Base-by-base conservation (phyloP, 139 green algal species). In the Chlamydomonas schloesseri region DNA sequence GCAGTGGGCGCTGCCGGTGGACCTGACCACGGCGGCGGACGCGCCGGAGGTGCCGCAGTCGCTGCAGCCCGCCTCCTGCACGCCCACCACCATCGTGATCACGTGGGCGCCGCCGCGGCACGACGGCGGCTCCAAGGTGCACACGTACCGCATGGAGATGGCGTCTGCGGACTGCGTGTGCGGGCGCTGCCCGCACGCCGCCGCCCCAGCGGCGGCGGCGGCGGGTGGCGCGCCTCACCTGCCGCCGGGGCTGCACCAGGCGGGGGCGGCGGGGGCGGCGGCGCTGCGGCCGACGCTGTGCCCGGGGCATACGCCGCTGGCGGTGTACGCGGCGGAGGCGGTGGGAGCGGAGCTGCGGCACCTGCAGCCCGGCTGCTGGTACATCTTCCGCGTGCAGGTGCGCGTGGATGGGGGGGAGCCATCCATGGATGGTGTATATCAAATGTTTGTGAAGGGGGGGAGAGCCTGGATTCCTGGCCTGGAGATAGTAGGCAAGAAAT, bases 111-210 rank as follows among this genome's bases (percentile, higher is more conserved):
- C 86, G 4, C 92, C 94, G 3, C 57, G 36, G 8, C 91, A 95
- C 80, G 91, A 97, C 71, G 94, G 94, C 33, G 94, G 94, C 65
- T 36, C 81, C 4, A 65, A 81, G 6, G 73, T 97, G 14, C 89
- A 57, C 21, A 42, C 37, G 62, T 96, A 95, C 89, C 81, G 88
- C 1, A 79, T 96, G 70, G 92, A 95, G 82, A 89, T 94, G 83
- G 81, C 81, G 2, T 50, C 68, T 0, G 81, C 81, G 34, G 68
- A 72, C 9, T 87, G 81, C 69, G 31, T 72, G 1, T 87, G 81
- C 70, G 81, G 68, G 21, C 53, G 33, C 18, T 78, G 81, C 50
- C 84, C 68, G 28, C 57, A 65, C 10, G n/a, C n/a, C n/a, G n/a
- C n/a, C n/a, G n/a, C n/a, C n/a, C n/a, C n/a, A n/a, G 58, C 81